Base-by-base conservation (phyloP, 208 protist species). In the Acanthamoeba sp. region DNA sequence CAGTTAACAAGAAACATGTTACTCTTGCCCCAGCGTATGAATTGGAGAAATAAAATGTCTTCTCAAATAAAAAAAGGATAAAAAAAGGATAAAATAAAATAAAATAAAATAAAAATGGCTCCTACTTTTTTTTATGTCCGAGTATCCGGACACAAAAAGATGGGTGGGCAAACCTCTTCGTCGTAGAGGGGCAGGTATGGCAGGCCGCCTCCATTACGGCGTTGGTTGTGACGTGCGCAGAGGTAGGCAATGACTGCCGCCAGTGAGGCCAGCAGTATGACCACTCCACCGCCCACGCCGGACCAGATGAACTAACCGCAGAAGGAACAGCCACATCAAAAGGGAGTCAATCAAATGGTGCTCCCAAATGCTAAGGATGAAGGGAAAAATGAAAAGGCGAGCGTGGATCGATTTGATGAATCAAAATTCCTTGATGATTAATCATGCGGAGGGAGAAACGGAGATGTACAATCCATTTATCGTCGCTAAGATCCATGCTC, bases 111-210 rank as follows among this genome's bases (percentile, higher is more conserved):
- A n/a, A n/a, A n/a, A n/a, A n/a, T n/a, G n/a, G n/a, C n/a, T n/a
- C n/a, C n/a, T 69, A 22, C 29, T 73, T 42, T 73, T 27, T 59
- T 59, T 59, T 59, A 59, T 0, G 52, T 59, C 52, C 52, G 52
- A 9, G 0, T 20, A 27, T 32, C 38, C 34, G 66, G 66, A 24
- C 36, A 42, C 38, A 78, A 78, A 45, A 55, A 55, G 27, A 52
- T 18, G 27, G 55, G 12, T 36, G 76, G 16, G 27, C 24, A 38
- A 85, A 85, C 36, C 36, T 55, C 76, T 52, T 85, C 76, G 27
- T 85, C 76, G 24, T 85, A 45, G 45, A 85, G 36, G 29, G 42
- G 36, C 9, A 55, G 76, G 76, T 57, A 85, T 5, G 34, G 76
- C 29, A 12, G 20, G 76, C 34, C 42, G 34, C 76, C 38, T 18